These are phyloP conservation scores for Lactarius akahatsu DNA, from an alignment of 768 basidiomycete genomes.

Conservation along the genomic window DNA sequence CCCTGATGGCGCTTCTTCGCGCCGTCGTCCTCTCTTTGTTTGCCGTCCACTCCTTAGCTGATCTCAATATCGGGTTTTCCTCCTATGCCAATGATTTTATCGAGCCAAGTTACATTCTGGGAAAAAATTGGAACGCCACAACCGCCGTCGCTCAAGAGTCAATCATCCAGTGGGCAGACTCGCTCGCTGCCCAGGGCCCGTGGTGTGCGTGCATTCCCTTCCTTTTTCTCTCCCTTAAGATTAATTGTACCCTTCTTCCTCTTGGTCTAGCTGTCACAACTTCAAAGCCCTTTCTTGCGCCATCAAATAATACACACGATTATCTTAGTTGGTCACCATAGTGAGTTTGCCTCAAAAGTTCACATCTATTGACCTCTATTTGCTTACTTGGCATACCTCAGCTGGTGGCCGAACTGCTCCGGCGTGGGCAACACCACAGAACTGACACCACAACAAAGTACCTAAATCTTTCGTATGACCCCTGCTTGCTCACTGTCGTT, in stretches of 20 bases:
- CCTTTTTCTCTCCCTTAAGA: constrained; percentile 28
- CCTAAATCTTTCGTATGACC: neutral
- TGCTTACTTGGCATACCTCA: constrained; percentile 3
- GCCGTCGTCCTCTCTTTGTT: constrained; percentile 16
- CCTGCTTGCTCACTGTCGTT: neutral
- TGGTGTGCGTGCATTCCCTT: constrained; percentile 23
- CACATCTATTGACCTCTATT: neutral
- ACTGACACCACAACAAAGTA: constrained; percentile 34
- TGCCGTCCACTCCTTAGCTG: constrained; percentile 14
- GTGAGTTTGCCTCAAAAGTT: constrained; percentile 6
- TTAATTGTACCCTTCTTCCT: neutral
- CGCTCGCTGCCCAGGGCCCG: constrained; percentile 24
- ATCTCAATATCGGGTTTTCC: constrained; percentile 14
- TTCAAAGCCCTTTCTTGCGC: constrained; percentile 20
- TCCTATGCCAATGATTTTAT: constrained; percentile 27
- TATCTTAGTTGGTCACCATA: constrained; percentile 28
- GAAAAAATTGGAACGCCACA: constrained; percentile 18
- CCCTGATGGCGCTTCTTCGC: neutral
- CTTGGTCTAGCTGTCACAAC: constrained; percentile 31
- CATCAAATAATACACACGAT: constrained; percentile 23
- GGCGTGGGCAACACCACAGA: constrained; percentile 35
- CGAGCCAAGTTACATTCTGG: constrained; percentile 24
- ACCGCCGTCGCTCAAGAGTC: constrained; percentile 25
- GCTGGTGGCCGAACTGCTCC: constrained; percentile 35
- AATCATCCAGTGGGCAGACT: constrained; percentile 29